Conservation (phyloP, 495 filamentous ascomycete species). For the Staphylotrichum tortipilum region DNA sequence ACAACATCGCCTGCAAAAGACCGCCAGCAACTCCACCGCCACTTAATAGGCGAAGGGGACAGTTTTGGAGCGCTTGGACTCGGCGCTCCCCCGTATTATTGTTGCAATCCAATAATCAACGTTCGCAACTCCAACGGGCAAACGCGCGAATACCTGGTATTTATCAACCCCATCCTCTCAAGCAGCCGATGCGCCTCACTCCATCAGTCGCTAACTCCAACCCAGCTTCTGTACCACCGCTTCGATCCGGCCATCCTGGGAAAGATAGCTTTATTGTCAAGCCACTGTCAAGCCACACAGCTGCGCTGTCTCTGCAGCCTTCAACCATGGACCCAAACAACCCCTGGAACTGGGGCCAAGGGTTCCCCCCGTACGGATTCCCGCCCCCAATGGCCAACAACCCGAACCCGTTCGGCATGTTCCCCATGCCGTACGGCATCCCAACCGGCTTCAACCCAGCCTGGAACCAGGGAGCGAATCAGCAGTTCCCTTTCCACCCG, state of each 20-base stretch:
- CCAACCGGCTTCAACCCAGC: neutral
- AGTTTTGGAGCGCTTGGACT: too few species aligned
- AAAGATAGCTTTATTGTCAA: too few species aligned
- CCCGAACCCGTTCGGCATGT: constrained; percentile 1
- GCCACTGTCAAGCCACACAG: neutral
- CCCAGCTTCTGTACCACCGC: neutral
- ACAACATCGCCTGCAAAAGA: neutral
- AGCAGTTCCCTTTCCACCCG: neutral
- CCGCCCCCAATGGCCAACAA: neutral
- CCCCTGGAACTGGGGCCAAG: neutral
- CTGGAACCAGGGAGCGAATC: neutral
- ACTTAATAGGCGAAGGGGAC: too few species aligned
- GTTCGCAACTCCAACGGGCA: too few species aligned
- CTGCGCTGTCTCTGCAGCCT: neutral
- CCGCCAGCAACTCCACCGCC: neutral
- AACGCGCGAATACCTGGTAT: too few species aligned
- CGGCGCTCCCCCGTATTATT: too few species aligned
- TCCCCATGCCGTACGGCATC: neutral
- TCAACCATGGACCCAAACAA: neutral
- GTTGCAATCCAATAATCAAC: too few species aligned
- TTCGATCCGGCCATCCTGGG: too few species aligned
- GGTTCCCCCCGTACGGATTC: neutral
- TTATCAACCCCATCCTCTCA: too few species aligned
- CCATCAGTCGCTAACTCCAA: neutral
- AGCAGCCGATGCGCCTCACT: too few species aligned